phyloP scores from a whole-genome alignment of 1,139 yeast species.

The Sugiyamaella xylanicola region DNA sequence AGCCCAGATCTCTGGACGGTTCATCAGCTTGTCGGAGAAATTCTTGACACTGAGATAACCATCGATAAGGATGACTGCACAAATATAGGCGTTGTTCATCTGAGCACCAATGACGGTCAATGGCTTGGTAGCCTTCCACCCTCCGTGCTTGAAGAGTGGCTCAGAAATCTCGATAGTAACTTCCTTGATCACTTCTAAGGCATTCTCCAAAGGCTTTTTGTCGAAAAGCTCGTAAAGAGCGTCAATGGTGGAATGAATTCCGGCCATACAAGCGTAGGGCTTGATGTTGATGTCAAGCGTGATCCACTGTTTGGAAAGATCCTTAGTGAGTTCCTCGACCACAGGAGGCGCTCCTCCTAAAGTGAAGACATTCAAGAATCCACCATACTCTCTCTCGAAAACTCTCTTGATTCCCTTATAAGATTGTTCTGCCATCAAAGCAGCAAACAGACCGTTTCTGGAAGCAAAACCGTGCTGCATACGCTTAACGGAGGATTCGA shows the following conservation, averaged over 20 bases:
- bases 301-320: slow-evolving; percentile 18
- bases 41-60: slow-evolving; percentile 16
- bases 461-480: slow-evolving; percentile 27
- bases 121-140: slow-evolving; percentile 23
- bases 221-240: slow-evolving; percentile 17
- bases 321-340: slow-evolving; percentile 17
- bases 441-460: slow-evolving; percentile 25
- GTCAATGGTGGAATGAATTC: slow-evolving; percentile 26
- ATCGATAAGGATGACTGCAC: slow-evolving; percentile 23
- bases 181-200: neutral
- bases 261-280: slow-evolving; percentile 27
- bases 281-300: slow-evolving; percentile 21
- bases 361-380: slow-evolving; percentile 20
- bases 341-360: slow-evolving; percentile 15
- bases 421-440: slow-evolving; percentile 22
- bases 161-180: slow-evolving; percentile 23
- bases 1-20: slow-evolving; percentile 23
- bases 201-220: neutral
- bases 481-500: slow-evolving; percentile 25
- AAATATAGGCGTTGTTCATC: slow-evolving; percentile 24
- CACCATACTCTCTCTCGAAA: slow-evolving; percentile 24
- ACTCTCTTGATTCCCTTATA: slow-evolving; percentile 23
- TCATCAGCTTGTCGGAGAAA: slow-evolving; percentile 20
- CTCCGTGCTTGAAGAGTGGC: slow-evolving; percentile 24
- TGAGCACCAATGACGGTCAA: slow-evolving; percentile 25